A percentile compares a stretch with the other conserved stretches of the same genome.
Conservation (phyloP, 306 rosid species). For the Sechiopsis laciniata region DNA sequence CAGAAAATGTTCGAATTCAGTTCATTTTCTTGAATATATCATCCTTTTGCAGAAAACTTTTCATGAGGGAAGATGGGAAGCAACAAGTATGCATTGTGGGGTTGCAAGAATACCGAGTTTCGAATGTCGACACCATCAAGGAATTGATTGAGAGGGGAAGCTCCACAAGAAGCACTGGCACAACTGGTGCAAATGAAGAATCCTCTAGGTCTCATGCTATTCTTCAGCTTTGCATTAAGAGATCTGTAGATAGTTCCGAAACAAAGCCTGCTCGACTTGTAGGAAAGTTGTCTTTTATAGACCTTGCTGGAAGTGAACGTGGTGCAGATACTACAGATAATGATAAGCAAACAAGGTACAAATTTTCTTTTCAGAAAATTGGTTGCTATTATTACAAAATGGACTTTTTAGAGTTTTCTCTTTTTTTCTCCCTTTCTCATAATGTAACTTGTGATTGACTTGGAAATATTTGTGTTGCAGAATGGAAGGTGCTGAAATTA, state of each 20-base stretch:
- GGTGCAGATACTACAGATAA: constrained; percentile 99
- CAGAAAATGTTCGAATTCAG: constrained; percentile 16
- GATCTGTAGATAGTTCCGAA: constrained; percentile 70
- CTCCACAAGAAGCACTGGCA: constrained; percentile 91
- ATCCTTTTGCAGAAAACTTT: constrained; percentile 71
- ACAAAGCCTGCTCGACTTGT: constrained; percentile 82
- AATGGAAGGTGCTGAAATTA: constrained; percentile 99
- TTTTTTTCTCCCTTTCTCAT: background rate
- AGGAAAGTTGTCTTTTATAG: constrained; percentile 96
- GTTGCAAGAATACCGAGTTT: constrained; percentile 88
- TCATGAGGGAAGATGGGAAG: constrained; percentile 98
- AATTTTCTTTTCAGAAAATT: background rate
- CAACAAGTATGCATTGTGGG: constrained; percentile 99
- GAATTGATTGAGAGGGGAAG: constrained; percentile 91
- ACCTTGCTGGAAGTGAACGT: constrained; percentile 99
- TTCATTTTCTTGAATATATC: constrained; percentile 24
- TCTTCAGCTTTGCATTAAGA: constrained; percentile 94
- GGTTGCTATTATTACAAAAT: background rate
- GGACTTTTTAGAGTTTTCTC: background rate
- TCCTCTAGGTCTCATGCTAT: constrained; percentile 99
- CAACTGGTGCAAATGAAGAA: constrained; percentile 98
- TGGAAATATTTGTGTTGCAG: constrained; percentile 40
- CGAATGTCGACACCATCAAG: constrained; percentile 81
- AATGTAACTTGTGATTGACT: constrained; percentile 8
- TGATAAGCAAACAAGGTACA: constrained; percentile 90